These are phyloP conservation scores for Blastocystis sp. DNA, from an alignment of 352 stramenopile genomes.

Conservation along the genomic window DNA sequence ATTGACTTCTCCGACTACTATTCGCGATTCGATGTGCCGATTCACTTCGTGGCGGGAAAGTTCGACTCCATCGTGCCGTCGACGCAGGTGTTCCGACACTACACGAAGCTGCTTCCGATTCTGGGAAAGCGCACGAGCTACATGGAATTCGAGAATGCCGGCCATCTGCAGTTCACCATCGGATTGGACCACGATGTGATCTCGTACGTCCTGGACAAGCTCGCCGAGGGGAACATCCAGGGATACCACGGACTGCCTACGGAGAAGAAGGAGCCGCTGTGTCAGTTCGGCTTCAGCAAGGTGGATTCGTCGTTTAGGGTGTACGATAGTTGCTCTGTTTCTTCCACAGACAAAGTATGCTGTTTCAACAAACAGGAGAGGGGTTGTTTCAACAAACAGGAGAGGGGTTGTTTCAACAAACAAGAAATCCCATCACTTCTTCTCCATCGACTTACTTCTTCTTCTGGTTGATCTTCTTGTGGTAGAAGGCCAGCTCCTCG, in stretches of 20 bases:
- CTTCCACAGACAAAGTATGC: neutral
- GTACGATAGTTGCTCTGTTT: neutral
- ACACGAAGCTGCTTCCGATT: constrained; percentile 34
- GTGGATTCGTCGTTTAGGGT: neutral
- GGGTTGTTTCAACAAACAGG: neutral
- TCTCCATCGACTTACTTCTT: neutral
- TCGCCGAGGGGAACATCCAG: neutral
- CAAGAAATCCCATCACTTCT: neutral
- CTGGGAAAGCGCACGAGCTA: constrained; percentile 17
- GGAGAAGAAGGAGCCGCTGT: constrained; percentile 4
- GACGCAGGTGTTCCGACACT: constrained; percentile 69
- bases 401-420: neutral
- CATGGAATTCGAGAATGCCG: constrained; percentile 61
- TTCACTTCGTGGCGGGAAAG: constrained; percentile 71
- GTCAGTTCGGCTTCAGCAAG: constrained; percentile 29
- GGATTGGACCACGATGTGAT: constrained; percentile 67
- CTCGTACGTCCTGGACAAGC: constrained; percentile 49
- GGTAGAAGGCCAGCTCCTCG: no score
- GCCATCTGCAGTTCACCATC: constrained; percentile 70
- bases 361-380: neutral
- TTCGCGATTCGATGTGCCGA: constrained; percentile 70
- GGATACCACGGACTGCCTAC: constrained; percentile 38
- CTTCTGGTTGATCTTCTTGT: no score
- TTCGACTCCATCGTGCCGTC: constrained; percentile 71
- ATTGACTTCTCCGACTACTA: constrained; percentile 56